A percentile compares a stretch with the other conserved stretches of the same genome.
Evolutionary conservation across 2,329 filamentous ascomycete genomes (phyloP).

Genomic region (Hypoxylon sp.): DNA sequence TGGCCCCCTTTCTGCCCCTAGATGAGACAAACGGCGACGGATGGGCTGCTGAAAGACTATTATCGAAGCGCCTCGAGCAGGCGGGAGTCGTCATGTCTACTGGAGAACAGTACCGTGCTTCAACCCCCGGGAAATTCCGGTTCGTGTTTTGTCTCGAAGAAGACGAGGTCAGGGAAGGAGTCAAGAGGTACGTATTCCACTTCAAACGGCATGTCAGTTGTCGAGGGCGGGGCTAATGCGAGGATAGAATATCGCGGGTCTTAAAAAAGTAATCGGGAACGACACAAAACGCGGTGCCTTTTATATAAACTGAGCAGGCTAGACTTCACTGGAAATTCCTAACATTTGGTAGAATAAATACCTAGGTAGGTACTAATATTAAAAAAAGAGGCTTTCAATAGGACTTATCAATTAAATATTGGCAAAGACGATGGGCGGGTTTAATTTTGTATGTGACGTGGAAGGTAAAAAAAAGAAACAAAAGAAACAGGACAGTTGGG

Average conservation of each 20-base stretch:
- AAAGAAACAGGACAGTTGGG: too few species aligned
- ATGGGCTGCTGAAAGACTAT: constrained; percentile 36
- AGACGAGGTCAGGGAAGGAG: constrained; percentile 27
- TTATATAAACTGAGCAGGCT: too few species aligned
- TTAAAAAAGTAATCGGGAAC: not conserved
- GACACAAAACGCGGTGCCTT: too few species aligned
- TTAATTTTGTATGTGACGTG: too few species aligned
- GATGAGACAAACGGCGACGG: constrained; percentile 34
- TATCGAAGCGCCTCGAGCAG: constrained; percentile 26
- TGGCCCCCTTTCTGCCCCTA: constrained; percentile 28
- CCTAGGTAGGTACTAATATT: too few species aligned
- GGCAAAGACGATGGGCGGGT: too few species aligned
- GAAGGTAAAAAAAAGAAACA: too few species aligned
- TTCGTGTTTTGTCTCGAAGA: constrained; percentile 35
- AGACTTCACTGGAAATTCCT: too few species aligned
- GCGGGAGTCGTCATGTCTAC: constrained; percentile 35
- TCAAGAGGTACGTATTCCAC: constrained; percentile 28
- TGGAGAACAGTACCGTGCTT: constrained; percentile 30
- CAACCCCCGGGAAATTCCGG: constrained; percentile 32
- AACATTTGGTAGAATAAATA: too few species aligned
- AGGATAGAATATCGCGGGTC: constrained; percentile 17
- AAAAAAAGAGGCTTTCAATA: not conserved
- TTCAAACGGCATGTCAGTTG: not conserved
- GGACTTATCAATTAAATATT: too few species aligned
- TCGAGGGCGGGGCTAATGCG: not conserved